phyloP scores from a whole-genome alignment of 306 rosid genomes.

The Lathyrus sativus region DNA sequence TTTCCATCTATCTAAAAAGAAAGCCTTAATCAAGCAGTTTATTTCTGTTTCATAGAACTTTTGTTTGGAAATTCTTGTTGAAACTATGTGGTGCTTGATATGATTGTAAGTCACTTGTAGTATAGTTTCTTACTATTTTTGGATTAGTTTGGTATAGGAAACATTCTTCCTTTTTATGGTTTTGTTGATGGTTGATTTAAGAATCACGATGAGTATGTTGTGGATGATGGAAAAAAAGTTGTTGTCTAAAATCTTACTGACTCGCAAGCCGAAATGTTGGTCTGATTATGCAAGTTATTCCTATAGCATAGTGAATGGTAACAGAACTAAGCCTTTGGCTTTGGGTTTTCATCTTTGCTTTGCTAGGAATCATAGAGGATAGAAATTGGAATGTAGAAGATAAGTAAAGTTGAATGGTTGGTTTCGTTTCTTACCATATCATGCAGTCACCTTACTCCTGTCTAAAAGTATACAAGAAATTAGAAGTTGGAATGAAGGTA shows the following conservation, averaged over 20 bases:
- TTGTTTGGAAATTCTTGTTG: background rate
- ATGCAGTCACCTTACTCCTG: too few relatives aligned
- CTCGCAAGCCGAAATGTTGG: background rate
- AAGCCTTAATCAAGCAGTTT: background rate
- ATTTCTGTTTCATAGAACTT: constrained; percentile 4
- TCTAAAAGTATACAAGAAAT: background rate
- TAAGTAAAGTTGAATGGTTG: too few relatives aligned
- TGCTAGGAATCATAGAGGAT: too few relatives aligned
- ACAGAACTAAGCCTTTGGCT: too few relatives aligned
- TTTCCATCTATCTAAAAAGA: too few relatives aligned
- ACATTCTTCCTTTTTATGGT: background rate
- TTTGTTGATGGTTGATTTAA: constrained; percentile 19
- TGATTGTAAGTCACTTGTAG: too few relatives aligned
- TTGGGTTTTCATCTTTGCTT: too few relatives aligned
- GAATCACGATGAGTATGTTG: background rate
- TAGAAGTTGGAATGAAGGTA: background rate
- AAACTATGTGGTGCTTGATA: constrained; percentile 1
- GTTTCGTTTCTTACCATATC: too few relatives aligned
- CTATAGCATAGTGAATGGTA: too few relatives aligned
- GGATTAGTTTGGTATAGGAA: constrained; percentile 7
- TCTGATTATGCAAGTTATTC: too few relatives aligned
- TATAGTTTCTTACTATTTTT: background rate
- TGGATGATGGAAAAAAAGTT: background rate
- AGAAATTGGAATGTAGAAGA: too few relatives aligned
- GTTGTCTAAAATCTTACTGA: background rate